Evolutionary conservation across 768 basidiomycete species (phyloP).

Genomic region (Boletus vermiculosoides): DNA sequence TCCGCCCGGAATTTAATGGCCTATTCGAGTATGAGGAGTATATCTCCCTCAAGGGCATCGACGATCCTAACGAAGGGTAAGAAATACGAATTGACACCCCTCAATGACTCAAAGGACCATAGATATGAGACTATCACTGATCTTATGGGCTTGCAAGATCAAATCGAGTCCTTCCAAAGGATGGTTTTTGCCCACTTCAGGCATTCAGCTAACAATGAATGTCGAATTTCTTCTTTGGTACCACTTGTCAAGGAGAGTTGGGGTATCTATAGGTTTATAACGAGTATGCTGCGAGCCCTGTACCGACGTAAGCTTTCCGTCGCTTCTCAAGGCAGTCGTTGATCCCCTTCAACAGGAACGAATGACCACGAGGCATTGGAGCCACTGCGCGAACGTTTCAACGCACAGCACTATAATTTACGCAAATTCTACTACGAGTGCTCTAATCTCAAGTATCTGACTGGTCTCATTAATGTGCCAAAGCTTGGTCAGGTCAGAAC

Average conservation of each 20-base stretch:
- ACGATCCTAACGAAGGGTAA: conserved; percentile 99
- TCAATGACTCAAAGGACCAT: conserved; percentile 12
- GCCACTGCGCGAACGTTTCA: conserved; percentile 84
- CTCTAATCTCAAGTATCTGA: conserved; percentile 96
- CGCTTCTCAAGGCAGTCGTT: not conserved
- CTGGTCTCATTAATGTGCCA: conserved; percentile 96
- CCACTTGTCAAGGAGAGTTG: conserved; percentile 99
- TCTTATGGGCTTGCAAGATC: conserved; percentile 96
- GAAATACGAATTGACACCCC: conserved; percentile 23
- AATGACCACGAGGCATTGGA: conserved; percentile 87
- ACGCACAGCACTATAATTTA: conserved; percentile 87
- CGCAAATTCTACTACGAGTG: conserved; percentile 99
- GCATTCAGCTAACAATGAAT: conserved; percentile 91
- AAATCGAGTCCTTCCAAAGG: conserved; percentile 98
- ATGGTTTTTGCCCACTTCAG: conserved; percentile 95
- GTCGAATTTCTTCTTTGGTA: conserved; percentile 92
- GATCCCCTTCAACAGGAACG: conserved; percentile 58
- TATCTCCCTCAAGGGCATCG: conserved; percentile 93
- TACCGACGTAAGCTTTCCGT: conserved; percentile 67
- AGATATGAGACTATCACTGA: conserved; percentile 98
- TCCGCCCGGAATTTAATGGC: conserved; percentile 97
- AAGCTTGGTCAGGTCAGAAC: conserved; percentile 80
- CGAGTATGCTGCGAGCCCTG: conserved; percentile 98
- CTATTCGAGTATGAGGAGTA: conserved; percentile 99
- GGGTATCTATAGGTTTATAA: conserved; percentile 98